Percentiles rank a stretch among this genome's conserved stretches.
These are phyloP conservation scores for Mycena filopes DNA, from an alignment of 768 basidiomycete species.

Conservation along the genomic window DNA sequence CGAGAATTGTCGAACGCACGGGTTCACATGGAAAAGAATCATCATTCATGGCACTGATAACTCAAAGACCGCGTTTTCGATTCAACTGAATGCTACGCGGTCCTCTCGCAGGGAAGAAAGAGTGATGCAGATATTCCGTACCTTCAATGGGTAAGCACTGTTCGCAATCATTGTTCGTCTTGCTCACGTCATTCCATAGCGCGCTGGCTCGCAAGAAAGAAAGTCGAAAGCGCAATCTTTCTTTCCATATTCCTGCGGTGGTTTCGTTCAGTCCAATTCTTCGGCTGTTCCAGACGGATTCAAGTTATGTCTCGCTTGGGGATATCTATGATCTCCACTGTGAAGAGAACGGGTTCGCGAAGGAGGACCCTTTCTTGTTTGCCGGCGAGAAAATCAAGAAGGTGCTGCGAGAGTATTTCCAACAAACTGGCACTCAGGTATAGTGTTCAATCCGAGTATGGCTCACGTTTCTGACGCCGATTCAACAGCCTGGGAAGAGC, in stretches of 20 bases:
- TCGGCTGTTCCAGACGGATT: constrained; percentile 90
- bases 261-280: constrained; percentile 86
- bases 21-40: constrained; percentile 89
- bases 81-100: constrained; percentile 87
- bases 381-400: constrained; percentile 87
- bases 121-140: constrained; percentile 92
- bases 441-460: background rate
- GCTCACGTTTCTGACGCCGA: constrained; percentile 5
- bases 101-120: constrained; percentile 93
- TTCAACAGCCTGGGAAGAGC: constrained; percentile 62
- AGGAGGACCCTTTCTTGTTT: constrained; percentile 89
- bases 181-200: constrained; percentile 50
- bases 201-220: constrained; percentile 91
- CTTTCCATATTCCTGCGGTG: constrained; percentile 91
- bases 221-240: constrained; percentile 88
- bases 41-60: constrained; percentile 92
- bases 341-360: constrained; percentile 73
- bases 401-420: constrained; percentile 70
- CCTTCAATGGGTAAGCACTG: constrained; percentile 82
- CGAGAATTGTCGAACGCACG: constrained; percentile 89
- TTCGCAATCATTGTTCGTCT: background rate
- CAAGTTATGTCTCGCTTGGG: constrained; percentile 89
- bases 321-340: constrained; percentile 96
- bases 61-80: constrained; percentile 88
- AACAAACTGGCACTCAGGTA: constrained; percentile 58